Evolutionary conservation across 163 green algal genomes (phyloP), one percentile per base, ranked within the genome.

Genomic region (Chlorella variabilis): DNA sequence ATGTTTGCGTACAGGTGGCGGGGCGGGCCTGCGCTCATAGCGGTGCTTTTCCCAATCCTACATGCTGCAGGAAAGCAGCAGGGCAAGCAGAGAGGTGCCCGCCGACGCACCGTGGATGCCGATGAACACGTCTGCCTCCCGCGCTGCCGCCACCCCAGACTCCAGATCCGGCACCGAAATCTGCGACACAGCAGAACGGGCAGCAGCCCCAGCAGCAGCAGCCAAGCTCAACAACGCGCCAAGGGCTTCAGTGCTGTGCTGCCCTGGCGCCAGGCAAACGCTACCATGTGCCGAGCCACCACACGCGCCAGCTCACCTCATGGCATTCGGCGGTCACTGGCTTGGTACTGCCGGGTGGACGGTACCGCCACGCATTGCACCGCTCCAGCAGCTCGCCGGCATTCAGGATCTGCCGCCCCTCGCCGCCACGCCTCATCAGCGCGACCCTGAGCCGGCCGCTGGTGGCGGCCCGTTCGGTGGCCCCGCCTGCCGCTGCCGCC

Each of bases 51-150:
- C n/a, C n/a, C n/a, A n/a, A n/a, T n/a, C n/a, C n/a, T n/a, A n/a
- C 71, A 63, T 41, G 29, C 34, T 23, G 58, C 21, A 25, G 66
- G 7, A 20, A 7, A 23, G 62, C 33, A 17, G 27, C 33, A 2
- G 20, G 62, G 2, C 25, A 36, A 48, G 59, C 1, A 23, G 29
- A 34, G 59, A 25, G 39, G 18, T 4, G 29, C 4, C 29, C 29
- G 29, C 39, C 20, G 3, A 15, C n/a, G 33, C 69, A n/a, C n/a
- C 73, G 31, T 81, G 75, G 31, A 81, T 63, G 61, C 75, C 75
- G 21, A 81, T 51, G 61, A 81, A 73, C 41, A 81, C 75, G 23
- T 81, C 75, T 11, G 75, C 75, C 61, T 81, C 29, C 3, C 31
- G 29, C 1, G 75, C 75, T 15, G 42, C 75, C 11, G 75, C 75